Evolutionary conservation across 2,329 filamentous ascomycete species (phyloP).

Genomic region (Thyridium curvatum): DNA sequence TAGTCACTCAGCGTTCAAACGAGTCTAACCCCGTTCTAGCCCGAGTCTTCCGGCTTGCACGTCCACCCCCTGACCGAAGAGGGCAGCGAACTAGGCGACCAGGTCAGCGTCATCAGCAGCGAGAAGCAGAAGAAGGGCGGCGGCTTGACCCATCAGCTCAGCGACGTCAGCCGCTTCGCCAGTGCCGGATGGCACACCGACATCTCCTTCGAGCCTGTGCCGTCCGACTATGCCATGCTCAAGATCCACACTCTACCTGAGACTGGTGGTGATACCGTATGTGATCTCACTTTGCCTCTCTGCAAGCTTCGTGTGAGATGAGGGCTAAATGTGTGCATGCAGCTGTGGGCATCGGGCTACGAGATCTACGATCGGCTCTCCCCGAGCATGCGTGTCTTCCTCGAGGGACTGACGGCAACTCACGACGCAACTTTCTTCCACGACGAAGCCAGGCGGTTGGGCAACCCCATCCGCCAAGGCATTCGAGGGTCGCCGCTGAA

Average conservation of each 20-base stretch:
- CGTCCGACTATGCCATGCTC: conserved; percentile 39
- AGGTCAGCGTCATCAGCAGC: conserved; percentile 48
- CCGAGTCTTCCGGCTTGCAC: conserved; percentile 33
- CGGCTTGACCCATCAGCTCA: conserved; percentile 43
- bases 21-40: conserved; percentile 27
- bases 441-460: conserved; percentile 39
- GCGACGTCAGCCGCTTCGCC: conserved; percentile 41
- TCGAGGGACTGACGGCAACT: conserved; percentile 40
- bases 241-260: conserved; percentile 33
- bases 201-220: conserved; percentile 38
- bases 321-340: conserved; percentile 36
- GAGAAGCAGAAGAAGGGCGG: conserved; percentile 49
- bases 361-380: conserved; percentile 31
- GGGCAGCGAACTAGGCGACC: conserved; percentile 36
- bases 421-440: conserved; percentile 43
- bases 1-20: conserved; percentile 48
- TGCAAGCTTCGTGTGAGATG: conserved; percentile 36
- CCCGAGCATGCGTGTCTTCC: conserved; percentile 14
- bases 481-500: conserved; percentile 50
- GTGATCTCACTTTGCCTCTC: conserved; percentile 26
- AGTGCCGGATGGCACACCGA: conserved; percentile 20
- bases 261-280: conserved; percentile 33
- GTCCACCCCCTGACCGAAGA: conserved; percentile 39
- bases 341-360: conserved; percentile 36
- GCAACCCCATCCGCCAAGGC: conserved; percentile 23